Evolutionary conservation across 345 rosid species (phyloP), one percentile per base, ranked within the genome.

Genomic region (Lumnitzera littorea): DNA sequence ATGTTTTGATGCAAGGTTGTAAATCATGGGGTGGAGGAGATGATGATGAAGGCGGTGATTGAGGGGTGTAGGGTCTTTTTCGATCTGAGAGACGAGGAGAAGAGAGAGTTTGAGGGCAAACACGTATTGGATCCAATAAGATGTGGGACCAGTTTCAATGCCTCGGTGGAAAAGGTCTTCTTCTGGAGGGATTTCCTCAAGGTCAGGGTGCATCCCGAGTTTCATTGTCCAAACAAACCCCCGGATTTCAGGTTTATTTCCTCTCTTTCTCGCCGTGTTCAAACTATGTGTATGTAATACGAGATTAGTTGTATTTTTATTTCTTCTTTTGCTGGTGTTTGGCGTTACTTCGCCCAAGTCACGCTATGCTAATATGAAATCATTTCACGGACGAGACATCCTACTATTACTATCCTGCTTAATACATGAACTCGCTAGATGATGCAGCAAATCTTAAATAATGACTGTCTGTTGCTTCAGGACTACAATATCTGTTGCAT

Each of bases 131-230:
- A 82, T 20, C 77, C 87, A 0, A 74, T 82, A 27, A 70, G 84
- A 63, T 76, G 56, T 51, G 91, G 87, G 2, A 82, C 85, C 12
- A 85, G 87, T 64, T 82, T 82, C 65, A 82, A 80, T 58, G 11
- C 71, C 51, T 63, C 74, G 2, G 78, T 63, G 53, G 91, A 82
- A 0, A 60, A 78, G 20, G 67, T 67, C 10, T 66, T 76, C 9
- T 78, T 46, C 57, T 84, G 87, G 87, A 76, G 78, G 65, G 87
- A 82, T 67, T 82, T 62, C 58, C 73, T 84, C 41, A 84, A 82
- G 80, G 51, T 74, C 2, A 27, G 60, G 43, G 72, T 69, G 13
- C 79, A 82, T 50, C 83, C 84, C 27, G 36, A 61, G 13, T 80
- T 80, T 56, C 78, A 82, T 61, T 74, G 76, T 12, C 84, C 82